Evolutionary conservation across 2,329 filamentous ascomycete species (phyloP), one percentile per base, ranked within the genome.

Genomic region (Sporothrix euskadiensis): DNA sequence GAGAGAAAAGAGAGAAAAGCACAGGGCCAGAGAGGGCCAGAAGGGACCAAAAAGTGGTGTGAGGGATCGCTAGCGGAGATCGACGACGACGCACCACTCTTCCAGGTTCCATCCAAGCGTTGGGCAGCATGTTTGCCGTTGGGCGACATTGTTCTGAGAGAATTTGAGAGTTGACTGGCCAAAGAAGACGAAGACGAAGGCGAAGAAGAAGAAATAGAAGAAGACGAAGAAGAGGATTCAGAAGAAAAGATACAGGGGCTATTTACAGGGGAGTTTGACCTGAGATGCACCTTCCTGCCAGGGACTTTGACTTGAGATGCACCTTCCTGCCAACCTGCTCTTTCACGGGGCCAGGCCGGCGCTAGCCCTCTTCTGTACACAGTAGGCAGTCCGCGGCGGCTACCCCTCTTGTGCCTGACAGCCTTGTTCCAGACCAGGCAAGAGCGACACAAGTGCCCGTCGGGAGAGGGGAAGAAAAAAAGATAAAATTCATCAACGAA

Each of bases 21-120:
- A 54, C 10, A 35, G 63, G 22, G 16, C 22, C 22, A 16, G 2
- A 57, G 12, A 52, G 30, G 4, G 22, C 30, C 39, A 70, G 39
- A 47, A 35, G 32, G 47, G 59, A 35, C 44, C 41, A 44, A 39
- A 56, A 61, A 68, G 69, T 73, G 59, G 69, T 71, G 72, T 63
- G 73, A 69, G 26, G 61, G n/a, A 9, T 22, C 44, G 61, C 32
- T 30, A 66, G 59, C 61, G 30, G 52, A 54, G 14, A n/a, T 26
- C 19, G 52, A 35, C 35, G 19, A 30, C 35, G 68, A 66, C 72
- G 26, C 57, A 41, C 70, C 70, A 72, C 69, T 56, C 47, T 59
- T 39, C 22, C 32, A 39, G 14, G 26, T 39, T 39, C 26, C 66
- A 26, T 47, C 4, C 41, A 44, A 12, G 61, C 39, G n/a, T 56